phyloP scores from a whole-genome alignment of 108 stramenopile species.

The Nitzschia sp. region DNA sequence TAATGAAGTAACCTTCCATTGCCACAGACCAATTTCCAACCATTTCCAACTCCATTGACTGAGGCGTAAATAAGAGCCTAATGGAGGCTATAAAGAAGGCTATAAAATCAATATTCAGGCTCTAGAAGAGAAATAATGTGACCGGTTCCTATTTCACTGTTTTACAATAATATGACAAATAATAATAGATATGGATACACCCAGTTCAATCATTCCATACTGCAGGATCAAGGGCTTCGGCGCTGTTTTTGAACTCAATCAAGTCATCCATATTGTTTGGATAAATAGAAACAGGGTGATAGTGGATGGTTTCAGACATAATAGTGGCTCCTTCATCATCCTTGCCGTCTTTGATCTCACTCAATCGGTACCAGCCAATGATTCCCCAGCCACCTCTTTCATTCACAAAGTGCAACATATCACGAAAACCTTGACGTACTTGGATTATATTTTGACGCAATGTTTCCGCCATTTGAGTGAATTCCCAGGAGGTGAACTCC shows the following conservation, averaged over 20 bases:
- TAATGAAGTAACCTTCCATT: too few relatives aligned
- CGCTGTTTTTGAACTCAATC: not conserved
- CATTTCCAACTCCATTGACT: too few relatives aligned
- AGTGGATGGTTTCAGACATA: not conserved
- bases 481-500: not conserved
- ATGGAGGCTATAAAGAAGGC: too few relatives aligned
- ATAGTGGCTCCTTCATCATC: not conserved
- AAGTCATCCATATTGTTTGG: not conserved
- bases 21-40: too few relatives aligned
- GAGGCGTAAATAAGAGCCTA: too few relatives aligned
- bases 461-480: not conserved
- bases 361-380: not conserved
- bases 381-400: not conserved
- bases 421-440: not conserved
- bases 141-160: too few relatives aligned
- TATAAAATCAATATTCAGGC: too few relatives aligned
- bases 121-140: too few relatives aligned
- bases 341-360: not conserved
- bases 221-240: too few relatives aligned
- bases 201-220: too few relatives aligned
- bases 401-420: not conserved
- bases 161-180: too few relatives aligned
- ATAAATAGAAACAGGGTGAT: not conserved
- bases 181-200: too few relatives aligned
- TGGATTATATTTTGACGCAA: not conserved